Conservation (phyloP, 768 basidiomycete genomes). For the Clitopilus hobsonii region DNA sequence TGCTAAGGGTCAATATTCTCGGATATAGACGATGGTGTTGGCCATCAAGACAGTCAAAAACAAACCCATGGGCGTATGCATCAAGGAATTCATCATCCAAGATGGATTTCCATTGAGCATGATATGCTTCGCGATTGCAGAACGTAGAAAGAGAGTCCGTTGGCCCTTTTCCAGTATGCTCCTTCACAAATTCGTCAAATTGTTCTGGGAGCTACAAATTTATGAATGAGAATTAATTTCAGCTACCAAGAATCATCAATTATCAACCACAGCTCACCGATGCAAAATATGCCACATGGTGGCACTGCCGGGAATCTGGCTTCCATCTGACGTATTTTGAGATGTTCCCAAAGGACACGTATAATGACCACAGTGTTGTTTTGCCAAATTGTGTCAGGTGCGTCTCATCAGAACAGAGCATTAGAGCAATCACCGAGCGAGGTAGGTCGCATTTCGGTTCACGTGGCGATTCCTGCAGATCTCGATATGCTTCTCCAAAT, state of each 20-base stretch:
- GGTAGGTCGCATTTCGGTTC: slow-evolving; percentile 11
- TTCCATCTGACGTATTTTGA: slow-evolving; percentile 17
- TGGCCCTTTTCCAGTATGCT: too few relatives aligned
- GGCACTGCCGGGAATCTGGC: slow-evolving; percentile 1
- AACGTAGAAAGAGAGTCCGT: too few relatives aligned
- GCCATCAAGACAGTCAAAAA: slow-evolving; percentile 25
- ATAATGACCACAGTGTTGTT: slow-evolving; percentile 20
- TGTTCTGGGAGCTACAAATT: too few relatives aligned
- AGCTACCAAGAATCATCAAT: too few relatives aligned
- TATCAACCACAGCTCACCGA: too few relatives aligned
- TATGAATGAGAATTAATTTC: too few relatives aligned
- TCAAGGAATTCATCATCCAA: slow-evolving; percentile 19
- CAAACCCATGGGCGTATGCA: slow-evolving; percentile 24
- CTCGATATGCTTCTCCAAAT: slow-evolving; percentile 1
- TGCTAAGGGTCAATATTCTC: slow-evolving; percentile 26
- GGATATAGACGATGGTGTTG: slow-evolving; percentile 21
- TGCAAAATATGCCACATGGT: slow-evolving; percentile 12
- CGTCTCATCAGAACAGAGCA: slow-evolving; percentile 27
- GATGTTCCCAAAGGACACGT: slow-evolving; percentile 17
- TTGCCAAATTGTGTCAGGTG: slow-evolving; percentile 25
- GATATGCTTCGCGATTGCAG: slow-evolving; percentile 30
- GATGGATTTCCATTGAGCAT: slow-evolving; percentile 23
- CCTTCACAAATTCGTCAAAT: too few relatives aligned
- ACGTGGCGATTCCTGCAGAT: neutral
- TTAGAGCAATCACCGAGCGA: slow-evolving; percentile 13